Conservation (phyloP, 805 yeast species). For the Groenewaldozyma salmanticensis region DNA sequence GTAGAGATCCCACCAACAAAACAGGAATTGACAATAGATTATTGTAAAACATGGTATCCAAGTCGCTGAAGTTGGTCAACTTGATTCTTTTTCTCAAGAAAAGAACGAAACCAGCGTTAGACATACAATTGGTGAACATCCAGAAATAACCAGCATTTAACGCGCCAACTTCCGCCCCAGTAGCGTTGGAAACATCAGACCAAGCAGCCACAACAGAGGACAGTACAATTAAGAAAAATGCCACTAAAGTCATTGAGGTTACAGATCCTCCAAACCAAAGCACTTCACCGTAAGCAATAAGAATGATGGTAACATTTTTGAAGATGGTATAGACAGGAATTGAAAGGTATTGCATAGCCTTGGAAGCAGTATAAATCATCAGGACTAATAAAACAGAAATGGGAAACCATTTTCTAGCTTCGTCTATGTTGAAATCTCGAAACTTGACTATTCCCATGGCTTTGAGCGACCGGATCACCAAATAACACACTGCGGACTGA, state of each 20-base stretch:
- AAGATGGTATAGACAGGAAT: constrained; percentile 97
- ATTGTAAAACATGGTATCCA: constrained; percentile 97
- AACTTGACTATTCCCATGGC: constrained; percentile 67
- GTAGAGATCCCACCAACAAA: constrained; percentile 60
- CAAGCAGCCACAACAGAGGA: constrained; percentile 94
- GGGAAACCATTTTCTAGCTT: constrained; percentile 92
- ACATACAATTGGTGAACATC: constrained; percentile 93
- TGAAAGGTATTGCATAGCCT: constrained; percentile 82
- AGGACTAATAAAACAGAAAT: constrained; percentile 79
- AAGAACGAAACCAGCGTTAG: constrained; percentile 88
- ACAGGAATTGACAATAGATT: constrained; percentile 90
- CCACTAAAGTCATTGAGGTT: constrained; percentile 78
- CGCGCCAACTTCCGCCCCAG: constrained; percentile 27
- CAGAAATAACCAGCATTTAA: constrained; percentile 69
- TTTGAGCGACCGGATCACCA: constrained; percentile 65
- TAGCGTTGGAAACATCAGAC: constrained; percentile 53
- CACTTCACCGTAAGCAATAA: constrained; percentile 97
- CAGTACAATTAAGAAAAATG: constrained; percentile 85
- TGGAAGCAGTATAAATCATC: constrained; percentile 94
- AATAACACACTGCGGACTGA: constrained; percentile 62
- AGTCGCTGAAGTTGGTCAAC: constrained; percentile 83
- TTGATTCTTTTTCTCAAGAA: constrained; percentile 97
- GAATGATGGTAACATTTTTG: constrained; percentile 92
- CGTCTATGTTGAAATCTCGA: constrained; percentile 75
- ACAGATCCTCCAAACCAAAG: constrained; percentile 93